phyloP scores from a whole-genome alignment of 768 basidiomycete genomes.

The Termitomyces bulborhizus region DNA sequence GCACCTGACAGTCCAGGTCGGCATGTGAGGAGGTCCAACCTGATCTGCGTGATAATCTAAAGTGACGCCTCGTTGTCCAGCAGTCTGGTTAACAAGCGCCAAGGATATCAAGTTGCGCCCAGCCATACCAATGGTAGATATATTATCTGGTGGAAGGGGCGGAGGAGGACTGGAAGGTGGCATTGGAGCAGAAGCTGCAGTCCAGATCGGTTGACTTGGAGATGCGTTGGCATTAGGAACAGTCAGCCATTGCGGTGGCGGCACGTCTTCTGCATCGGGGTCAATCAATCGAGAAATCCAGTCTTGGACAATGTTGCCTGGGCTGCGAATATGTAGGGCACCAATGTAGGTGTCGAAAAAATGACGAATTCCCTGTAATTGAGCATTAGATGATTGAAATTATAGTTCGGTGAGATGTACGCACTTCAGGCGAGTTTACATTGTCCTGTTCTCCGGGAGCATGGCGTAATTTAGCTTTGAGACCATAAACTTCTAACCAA shows the following conservation, averaged over 20 bases:
- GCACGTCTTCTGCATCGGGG: constrained; percentile 26
- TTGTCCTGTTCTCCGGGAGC: constrained; percentile 28
- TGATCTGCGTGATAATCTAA: constrained; percentile 44
- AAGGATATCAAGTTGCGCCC: constrained; percentile 29
- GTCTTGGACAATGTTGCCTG: constrained; percentile 37
- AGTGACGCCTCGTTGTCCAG: constrained; percentile 34
- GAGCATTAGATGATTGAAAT: background rate
- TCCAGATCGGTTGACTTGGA: constrained; percentile 7
- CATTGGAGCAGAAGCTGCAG: constrained; percentile 18
- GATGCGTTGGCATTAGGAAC: constrained; percentile 4
- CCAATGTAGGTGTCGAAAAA: constrained; percentile 62
- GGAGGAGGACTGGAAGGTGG: constrained; percentile 23
- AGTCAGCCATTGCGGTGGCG: constrained; percentile 4
- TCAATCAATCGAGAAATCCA: constrained; percentile 59
- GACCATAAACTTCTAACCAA: constrained; percentile 47
- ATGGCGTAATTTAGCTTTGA: constrained; percentile 49
- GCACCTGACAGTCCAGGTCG: constrained; percentile 53
- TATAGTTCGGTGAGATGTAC: background rate
- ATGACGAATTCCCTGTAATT: constrained; percentile 43
- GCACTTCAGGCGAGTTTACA: constrained; percentile 27
- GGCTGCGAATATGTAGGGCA: constrained; percentile 57
- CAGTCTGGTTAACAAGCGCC: constrained; percentile 48
- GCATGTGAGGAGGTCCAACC: constrained; percentile 46
- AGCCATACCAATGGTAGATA: constrained; percentile 2
- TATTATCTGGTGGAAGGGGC: constrained; percentile 26